Conservation (phyloP, 257 asterid genomes). For the Haberlea rhodopensis region DNA sequence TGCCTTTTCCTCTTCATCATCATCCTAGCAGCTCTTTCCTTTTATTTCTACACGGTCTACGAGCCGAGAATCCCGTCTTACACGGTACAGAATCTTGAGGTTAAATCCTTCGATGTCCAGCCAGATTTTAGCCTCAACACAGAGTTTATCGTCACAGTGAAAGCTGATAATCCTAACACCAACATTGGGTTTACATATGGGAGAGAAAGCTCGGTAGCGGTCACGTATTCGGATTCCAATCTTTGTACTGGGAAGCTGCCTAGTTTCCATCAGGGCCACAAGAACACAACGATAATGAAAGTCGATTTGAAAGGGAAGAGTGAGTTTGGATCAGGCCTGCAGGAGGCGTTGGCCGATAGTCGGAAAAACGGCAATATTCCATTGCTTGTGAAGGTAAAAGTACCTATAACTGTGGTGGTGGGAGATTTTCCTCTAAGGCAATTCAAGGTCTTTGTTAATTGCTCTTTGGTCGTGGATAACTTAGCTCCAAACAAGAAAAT, state of each 20-base stretch:
- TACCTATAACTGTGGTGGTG: conserved; percentile 36
- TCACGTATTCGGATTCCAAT: conserved; percentile 28
- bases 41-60: conserved; percentile 26
- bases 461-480: conserved; percentile 38
- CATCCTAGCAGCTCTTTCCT: background rate
- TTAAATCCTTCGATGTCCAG: conserved; percentile 35
- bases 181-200: conserved; percentile 43
- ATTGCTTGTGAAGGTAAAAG: conserved; percentile 38
- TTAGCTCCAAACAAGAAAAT: conserved; percentile 32
- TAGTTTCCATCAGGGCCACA: conserved; percentile 37
- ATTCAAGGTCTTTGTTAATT: conserved; percentile 29
- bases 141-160: conserved; percentile 28
- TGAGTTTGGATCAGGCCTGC: conserved; percentile 34
- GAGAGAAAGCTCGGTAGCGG: conserved; percentile 21
- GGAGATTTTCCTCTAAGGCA: background rate
- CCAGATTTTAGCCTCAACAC: conserved; percentile 44
- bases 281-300: conserved; percentile 34
- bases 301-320: conserved; percentile 43
- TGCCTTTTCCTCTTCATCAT: conserved; percentile 41
- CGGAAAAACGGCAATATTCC: conserved; percentile 34
- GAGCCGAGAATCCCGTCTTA: conserved; percentile 45
- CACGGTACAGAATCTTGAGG: conserved; percentile 30
- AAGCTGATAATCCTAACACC: conserved; percentile 49
- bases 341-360: conserved; percentile 29
- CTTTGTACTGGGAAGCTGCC: conserved; percentile 53